These are phyloP conservation scores for Shiraia bambusicola DNA, from an alignment of 2,329 filamentous ascomycete genomes.

Conservation along the genomic window DNA sequence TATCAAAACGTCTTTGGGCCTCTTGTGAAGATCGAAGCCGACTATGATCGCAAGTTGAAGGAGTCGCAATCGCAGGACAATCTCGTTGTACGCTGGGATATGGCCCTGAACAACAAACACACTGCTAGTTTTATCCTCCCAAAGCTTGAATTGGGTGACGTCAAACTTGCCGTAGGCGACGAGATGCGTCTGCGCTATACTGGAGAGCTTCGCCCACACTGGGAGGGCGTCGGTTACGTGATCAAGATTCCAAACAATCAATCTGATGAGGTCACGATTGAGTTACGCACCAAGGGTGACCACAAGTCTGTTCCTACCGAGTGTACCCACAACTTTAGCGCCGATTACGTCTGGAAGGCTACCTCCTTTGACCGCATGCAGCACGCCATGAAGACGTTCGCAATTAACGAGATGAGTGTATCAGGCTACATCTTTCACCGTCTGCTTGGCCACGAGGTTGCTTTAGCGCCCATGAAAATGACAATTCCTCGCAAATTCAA, in stretches of 20 bases:
- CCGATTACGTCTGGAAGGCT: slow-evolving; percentile 99
- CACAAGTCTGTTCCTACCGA: slow-evolving; percentile 96
- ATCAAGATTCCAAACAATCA: slow-evolving; percentile 99
- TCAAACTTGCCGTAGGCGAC: slow-evolving; percentile 95
- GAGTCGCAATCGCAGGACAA: slow-evolving; percentile 97
- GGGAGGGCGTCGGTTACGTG: slow-evolving; percentile 98
- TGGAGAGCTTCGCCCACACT: slow-evolving; percentile 84
- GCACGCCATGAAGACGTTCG: slow-evolving; percentile 98
- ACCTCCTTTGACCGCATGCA: slow-evolving; percentile 99
- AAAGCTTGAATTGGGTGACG: slow-evolving; percentile 95
- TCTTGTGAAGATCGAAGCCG: slow-evolving; percentile 97
- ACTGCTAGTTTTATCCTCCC: slow-evolving; percentile 92
- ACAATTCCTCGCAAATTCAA: slow-evolving; percentile 96
- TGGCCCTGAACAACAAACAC: slow-evolving; percentile 95
- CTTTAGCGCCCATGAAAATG: slow-evolving; percentile 91
- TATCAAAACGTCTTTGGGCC: slow-evolving; percentile 99
- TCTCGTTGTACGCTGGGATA: slow-evolving; percentile 91
- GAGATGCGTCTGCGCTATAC: slow-evolving; percentile 98
- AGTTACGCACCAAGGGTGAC: slow-evolving; percentile 89
- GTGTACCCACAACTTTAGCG: slow-evolving; percentile 95
- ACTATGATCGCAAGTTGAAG: slow-evolving; percentile 98
- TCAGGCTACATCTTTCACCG: slow-evolving; percentile 99
- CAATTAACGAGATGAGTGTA: slow-evolving; percentile 95
- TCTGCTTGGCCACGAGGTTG: slow-evolving; percentile 90
- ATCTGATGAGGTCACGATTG: slow-evolving; percentile 94